Evolutionary conservation across 495 filamentous ascomycete genomes (phyloP).

Genomic region (Oleoguttula mirabilis): DNA sequence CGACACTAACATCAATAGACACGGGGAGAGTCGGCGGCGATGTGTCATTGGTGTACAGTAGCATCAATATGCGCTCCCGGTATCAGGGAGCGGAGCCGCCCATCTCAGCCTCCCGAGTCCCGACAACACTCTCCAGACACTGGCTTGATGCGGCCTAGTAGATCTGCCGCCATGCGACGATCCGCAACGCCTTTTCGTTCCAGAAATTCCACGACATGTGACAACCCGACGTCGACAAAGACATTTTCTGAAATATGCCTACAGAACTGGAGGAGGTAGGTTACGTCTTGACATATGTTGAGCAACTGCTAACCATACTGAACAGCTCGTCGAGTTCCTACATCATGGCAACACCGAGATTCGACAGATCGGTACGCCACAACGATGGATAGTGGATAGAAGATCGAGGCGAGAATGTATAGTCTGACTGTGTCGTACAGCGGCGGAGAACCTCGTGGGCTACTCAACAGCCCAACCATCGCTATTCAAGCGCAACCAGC

Average conservation of each 20-base stretch:
- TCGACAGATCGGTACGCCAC: constrained; percentile 52
- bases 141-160: too few relatives aligned
- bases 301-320: constrained; percentile 1
- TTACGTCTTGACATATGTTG: neutral
- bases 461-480: constrained; percentile 65
- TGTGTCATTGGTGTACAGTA: too few relatives aligned
- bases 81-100: too few relatives aligned
- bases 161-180: too few relatives aligned
- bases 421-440: constrained; percentile 33
- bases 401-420: neutral
- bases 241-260: constrained; percentile 52
- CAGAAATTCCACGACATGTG: too few relatives aligned
- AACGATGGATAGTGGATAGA: neutral
- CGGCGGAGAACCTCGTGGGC: constrained; percentile 73
- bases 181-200: too few relatives aligned
- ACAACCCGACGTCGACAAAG: too few relatives aligned
- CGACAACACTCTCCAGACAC: too few relatives aligned
- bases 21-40: too few relatives aligned
- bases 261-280: constrained; percentile 71
- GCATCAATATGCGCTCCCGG: too few relatives aligned
- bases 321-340: constrained; percentile 83
- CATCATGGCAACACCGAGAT: constrained; percentile 80
- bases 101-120: too few relatives aligned
- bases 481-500: constrained; percentile 71
- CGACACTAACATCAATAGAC: too few relatives aligned